Evolutionary conservation across 805 yeast species (phyloP), one percentile per base, ranked within the genome.

Genomic region (Saccharomycopsis sp.): DNA sequence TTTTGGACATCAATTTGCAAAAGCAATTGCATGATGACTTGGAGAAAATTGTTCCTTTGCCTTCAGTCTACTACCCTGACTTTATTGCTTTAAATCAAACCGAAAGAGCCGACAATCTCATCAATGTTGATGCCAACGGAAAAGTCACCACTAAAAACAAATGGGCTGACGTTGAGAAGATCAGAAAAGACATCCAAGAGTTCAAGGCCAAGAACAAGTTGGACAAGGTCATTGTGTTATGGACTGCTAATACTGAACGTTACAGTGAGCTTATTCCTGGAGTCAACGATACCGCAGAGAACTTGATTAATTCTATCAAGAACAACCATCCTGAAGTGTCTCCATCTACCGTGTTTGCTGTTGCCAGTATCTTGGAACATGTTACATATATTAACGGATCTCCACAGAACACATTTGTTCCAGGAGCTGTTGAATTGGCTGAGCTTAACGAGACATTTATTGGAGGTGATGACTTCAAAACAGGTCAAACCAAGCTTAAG

Each of bases 221-320:
- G 68, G 97, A 92, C 73, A 87, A 86, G 71, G 96, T 93, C 58
- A 83, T 92, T 69, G 88, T 93, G 53, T 78, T 92, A 69, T 92
- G 98, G 98, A 91, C 97, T 52, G 98, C 98, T 58, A 93, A 92
- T 76, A 92, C 98, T 58, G 98, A 92, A 77, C 85, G 97, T 71
- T 91, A 87, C 71, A 83, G 96, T 51, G 92, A 87, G 47, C 69
- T 93, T 50, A 73, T 84, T 51, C 76, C 78, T 3, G 94, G 96
- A 60, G 89, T 93, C 64, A 91, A 92, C 70, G 97, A 92, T 72
- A 88, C 93, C 25, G 84, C 90, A 56, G 96, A 87, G 47, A 87
- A 88, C 73, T 76, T 92, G 69, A 65, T 92, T 64, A 73, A 78
- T 55, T 70, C 97, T 19, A 84, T 92, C 72, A 90, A 89, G 74